Base-by-base conservation (phyloP, 805 yeast species). In the Grigorovia transvaalensis region DNA sequence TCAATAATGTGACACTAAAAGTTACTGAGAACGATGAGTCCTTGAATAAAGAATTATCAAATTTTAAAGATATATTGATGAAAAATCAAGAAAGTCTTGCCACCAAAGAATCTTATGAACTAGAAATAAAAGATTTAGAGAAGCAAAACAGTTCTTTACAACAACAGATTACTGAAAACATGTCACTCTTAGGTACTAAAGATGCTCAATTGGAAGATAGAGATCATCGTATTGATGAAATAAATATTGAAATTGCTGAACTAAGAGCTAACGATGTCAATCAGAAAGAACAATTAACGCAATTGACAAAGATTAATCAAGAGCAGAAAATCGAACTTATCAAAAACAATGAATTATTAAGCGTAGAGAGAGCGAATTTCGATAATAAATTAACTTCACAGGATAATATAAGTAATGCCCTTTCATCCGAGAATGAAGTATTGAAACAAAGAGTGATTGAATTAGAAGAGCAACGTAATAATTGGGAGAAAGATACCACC, bases 341-440 rank as follows among this genome's bases (percentile, higher is more conserved):
- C 29, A 35, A 49, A 17, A 12, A 61, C 47, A 45, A 59, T 49
- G 56, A 52, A 48, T 38, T 47, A 49, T 44, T 61, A 53, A 50
- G 56, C 51, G 50, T 55, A 9, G 48, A 59, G 8, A 57, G 60
- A 42, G 56, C 63, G 2, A 61, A 57, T n/a, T 67, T 60, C 46
- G 71, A 72, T 23, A 63, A 66, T 45, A 70, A 71, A 54, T 44
- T 72, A 18, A 59, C 65, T 19, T 65, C 72, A 1, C 74, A 71
- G 54, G 57, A 57, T 18, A 71, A 69, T 27, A 61, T 71, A 3
- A 56, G 64, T 41, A 62, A 63, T 23, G 58, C 69, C 17, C 56
- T 68, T 1, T 53, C 56, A 7, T 58, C 66, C 4, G 71, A 68
- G 48, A 61, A 60, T 38, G 64, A 64, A 7, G 54, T 56, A 9